Base-by-base conservation (phyloP, 179 eudicot species). In the Amaranthus tricolor region DNA sequence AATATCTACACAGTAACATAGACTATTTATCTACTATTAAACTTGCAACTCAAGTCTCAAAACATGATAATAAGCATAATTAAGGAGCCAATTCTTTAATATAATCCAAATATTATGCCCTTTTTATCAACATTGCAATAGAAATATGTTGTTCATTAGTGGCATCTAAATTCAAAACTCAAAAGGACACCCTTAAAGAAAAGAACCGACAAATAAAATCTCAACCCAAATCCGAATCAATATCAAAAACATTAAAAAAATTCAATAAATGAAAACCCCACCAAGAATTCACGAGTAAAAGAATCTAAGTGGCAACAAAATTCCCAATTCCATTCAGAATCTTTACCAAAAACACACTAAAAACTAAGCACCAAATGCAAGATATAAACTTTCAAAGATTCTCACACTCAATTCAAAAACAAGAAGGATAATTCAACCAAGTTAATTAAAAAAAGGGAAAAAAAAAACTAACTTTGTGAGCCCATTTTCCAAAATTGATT, bases 401-500 rank as follows among this genome's bases (percentile, higher is more conserved):
- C 60, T 68, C 52, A 63, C 19, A 74, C 56, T 16, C 50, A 74
- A 40, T 49, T 21, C 68, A 49, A 73, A 73, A 9, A 51, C 19
- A 67, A 14, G 17, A 21, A n/a, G 1, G 9, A 59, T 64, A 50
- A 68, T n/a, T 19, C 64, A 47, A 55, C 9, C 54, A 44, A 49
- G 66, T 9, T 48, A 66, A 70, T 31, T 21, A 44, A 58, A 58
- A 17, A 66, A 65, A 49, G 17, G 49, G 40, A 6, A 7, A 52
- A 77, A 57, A 6, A 66, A 60, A 7, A 84, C 93, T 73, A 64
- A 93, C 98, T 86, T 87, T 72, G 73, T 57, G 59, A 91, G 89
- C 62, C 94, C 87, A 47, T 89, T 93, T 45, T 91, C 90, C 69
- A 93, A 76, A 21, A 85, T 78, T n/a, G 89, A 71, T 82, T 93